Evolutionary conservation across 306 rosid genomes (phyloP).

Genomic region (Carpinus viminea): DNA sequence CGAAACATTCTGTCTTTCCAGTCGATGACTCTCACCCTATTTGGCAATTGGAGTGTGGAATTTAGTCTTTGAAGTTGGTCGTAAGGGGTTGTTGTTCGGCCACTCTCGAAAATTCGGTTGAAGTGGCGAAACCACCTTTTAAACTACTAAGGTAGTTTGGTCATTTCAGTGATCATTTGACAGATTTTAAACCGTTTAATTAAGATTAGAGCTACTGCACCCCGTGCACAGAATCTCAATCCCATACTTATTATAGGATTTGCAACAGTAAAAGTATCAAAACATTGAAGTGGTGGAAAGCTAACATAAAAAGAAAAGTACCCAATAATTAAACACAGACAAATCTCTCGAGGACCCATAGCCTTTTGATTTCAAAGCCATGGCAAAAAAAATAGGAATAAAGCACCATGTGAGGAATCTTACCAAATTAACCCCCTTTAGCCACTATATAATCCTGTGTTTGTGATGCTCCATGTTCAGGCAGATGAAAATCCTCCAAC

Average conservation of each 20-base stretch:
- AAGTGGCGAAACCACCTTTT: no score
- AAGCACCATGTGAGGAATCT: constrained; percentile 36
- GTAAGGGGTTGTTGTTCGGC: no score
- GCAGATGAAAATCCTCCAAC: constrained; percentile 3
- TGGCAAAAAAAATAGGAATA: constrained; percentile 30
- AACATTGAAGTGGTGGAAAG: constrained; percentile 1
- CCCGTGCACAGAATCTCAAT: no score
- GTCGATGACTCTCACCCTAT: no score
- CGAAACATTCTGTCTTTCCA: no score
- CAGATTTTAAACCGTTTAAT: no score
- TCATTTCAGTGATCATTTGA: no score
- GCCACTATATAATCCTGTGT: constrained; percentile 28
- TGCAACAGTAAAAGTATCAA: background rate
- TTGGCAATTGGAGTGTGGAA: no score
- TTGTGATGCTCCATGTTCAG: constrained; percentile 31
- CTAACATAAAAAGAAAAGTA: background rate
- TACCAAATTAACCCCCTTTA: constrained; percentile 25
- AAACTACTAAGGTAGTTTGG: no score
- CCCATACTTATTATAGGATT: background rate
- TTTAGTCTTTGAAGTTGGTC: no score
- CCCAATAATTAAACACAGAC: background rate
- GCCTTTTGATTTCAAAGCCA: constrained; percentile 37
- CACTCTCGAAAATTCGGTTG: no score
- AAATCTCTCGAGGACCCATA: constrained; percentile 31
- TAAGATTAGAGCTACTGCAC: no score